phyloP scores from a whole-genome alignment of 306 rosid genomes.

The Acacia confusa region DNA sequence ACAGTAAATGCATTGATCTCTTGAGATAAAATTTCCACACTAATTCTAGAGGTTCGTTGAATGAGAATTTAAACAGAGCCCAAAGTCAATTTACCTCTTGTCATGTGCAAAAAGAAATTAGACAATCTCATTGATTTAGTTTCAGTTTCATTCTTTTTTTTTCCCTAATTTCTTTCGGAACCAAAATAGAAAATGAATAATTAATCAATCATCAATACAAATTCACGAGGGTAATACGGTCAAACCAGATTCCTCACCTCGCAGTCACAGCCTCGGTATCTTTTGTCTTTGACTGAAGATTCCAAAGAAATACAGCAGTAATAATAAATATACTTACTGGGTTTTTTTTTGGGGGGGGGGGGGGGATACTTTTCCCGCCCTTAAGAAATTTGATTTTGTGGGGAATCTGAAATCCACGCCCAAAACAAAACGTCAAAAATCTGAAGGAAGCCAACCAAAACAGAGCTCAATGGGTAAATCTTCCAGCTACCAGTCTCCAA shows the following conservation, averaged over 20 bases:
- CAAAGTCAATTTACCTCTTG: background rate
- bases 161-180: background rate
- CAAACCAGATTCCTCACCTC: background rate
- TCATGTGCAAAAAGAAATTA: no score
- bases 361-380: conserved; percentile 27
- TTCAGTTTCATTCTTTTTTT: background rate
- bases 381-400: background rate
- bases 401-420: conserved; percentile 15
- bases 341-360: no score
- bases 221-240: background rate
- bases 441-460: background rate
- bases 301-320: background rate
- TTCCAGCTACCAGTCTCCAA: background rate
- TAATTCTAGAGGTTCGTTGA: background rate
- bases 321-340: background rate
- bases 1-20: background rate
- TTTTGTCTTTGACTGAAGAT: background rate
- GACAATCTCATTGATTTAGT: background rate
- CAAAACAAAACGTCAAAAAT: background rate
- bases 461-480: background rate
- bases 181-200: background rate
- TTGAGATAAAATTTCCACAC: background rate
- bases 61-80: background rate
- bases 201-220: background rate
- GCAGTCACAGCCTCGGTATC: background rate